phyloP scores from a whole-genome alignment of 2,329 filamentous ascomycete genomes.

The Trichoderma atrobrunneum region DNA sequence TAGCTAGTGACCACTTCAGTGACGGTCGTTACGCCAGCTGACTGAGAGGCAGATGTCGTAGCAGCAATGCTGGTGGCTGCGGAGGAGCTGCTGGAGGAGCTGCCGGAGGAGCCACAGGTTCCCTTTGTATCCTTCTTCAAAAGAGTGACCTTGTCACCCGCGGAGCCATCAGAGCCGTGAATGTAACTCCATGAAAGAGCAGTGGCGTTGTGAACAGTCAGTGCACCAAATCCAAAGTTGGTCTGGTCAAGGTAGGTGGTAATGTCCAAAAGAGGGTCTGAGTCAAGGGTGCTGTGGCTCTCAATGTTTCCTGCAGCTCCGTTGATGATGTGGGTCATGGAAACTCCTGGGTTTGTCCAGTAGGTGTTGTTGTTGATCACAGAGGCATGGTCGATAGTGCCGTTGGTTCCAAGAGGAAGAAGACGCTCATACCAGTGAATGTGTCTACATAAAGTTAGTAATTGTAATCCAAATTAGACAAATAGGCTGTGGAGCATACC shows the following conservation, averaged over 20 bases:
- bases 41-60: background rate
- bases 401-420: conserved; percentile 5
- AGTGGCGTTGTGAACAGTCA: conserved; percentile 6
- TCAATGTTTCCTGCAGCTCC: conserved; percentile 12
- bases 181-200: conserved; percentile 2
- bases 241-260: conserved; percentile 3
- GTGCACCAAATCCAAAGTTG: conserved; percentile 1
- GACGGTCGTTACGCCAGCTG: background rate
- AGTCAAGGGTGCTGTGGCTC: conserved; percentile 5
- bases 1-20: background rate
- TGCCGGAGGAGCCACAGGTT: background rate
- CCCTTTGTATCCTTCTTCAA: background rate
- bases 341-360: conserved; percentile 6
- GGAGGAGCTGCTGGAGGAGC: background rate
- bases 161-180: background rate
- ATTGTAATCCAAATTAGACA: background rate
- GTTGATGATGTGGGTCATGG: conserved; percentile 13
- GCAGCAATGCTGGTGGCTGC: background rate
- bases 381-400: conserved; percentile 2
- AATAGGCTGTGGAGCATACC: background rate
- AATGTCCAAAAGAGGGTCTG: background rate
- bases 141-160: background rate
- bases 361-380: conserved; percentile 6
- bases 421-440: conserved; percentile 13
- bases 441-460: background rate